Evolutionary conservation across 2,329 filamentous ascomycete species (phyloP).

Genomic region (Rhytidhysteron rufulum): DNA sequence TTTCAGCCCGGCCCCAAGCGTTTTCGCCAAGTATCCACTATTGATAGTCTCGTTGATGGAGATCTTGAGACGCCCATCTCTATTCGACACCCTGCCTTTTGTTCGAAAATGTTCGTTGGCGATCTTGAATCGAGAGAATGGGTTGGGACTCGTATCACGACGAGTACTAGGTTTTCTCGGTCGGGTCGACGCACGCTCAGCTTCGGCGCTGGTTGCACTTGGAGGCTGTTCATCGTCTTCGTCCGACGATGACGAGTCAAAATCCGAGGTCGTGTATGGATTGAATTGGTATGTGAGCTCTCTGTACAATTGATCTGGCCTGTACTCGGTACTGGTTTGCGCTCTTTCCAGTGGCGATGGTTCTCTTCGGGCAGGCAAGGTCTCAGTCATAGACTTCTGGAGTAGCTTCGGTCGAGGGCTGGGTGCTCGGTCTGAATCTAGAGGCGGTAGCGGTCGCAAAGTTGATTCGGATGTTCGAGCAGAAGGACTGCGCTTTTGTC

Average conservation of each 20-base stretch:
- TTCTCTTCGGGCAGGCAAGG: slow-evolving; percentile 21
- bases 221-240: slow-evolving; percentile 12
- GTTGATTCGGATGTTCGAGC: neutral
- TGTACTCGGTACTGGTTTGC: slow-evolving; percentile 10
- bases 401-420: slow-evolving; percentile 16
- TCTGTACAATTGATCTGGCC: slow-evolving; percentile 13
- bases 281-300: slow-evolving; percentile 27
- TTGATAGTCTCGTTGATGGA: slow-evolving; percentile 67
- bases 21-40: slow-evolving; percentile 69
- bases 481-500: neutral
- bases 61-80: slow-evolving; percentile 68
- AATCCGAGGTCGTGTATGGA: slow-evolving; percentile 21
- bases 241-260: slow-evolving; percentile 18
- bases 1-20: slow-evolving; percentile 61
- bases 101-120: slow-evolving; percentile 63
- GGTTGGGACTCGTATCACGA: slow-evolving; percentile 10
- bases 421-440: neutral
- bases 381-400: slow-evolving; percentile 26
- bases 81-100: slow-evolving; percentile 61
- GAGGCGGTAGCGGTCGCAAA: neutral
- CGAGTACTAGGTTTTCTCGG: slow-evolving; percentile 2
- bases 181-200: neutral
- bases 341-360: slow-evolving; percentile 18
- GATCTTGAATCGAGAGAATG: slow-evolving; percentile 56
- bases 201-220: slow-evolving; percentile 8